A percentile compares a stretch with the other conserved stretches of the same genome.
These are phyloP conservation scores for Xylariaceae sp. DNA, from an alignment of 2,329 filamentous ascomycete species.

Conservation along the genomic window DNA sequence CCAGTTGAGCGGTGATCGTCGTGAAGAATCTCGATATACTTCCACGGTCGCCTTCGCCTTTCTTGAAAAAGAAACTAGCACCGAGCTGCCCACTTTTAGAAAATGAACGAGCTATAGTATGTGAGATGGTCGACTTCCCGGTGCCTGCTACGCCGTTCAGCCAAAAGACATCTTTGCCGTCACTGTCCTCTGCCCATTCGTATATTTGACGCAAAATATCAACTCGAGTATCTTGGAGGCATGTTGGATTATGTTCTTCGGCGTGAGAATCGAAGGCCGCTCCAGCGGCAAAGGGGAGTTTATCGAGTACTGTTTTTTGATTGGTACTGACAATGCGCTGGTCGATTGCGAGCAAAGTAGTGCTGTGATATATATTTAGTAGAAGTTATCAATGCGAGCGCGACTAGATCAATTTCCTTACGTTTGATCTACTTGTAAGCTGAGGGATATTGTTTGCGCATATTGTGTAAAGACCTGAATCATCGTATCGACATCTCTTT, in stretches of 20 bases:
- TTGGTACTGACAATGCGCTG: slow-evolving; percentile 29
- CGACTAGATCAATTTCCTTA: slow-evolving; percentile 22
- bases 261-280: slow-evolving; percentile 44
- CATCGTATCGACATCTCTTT: slow-evolving; percentile 42
- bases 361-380: background rate
- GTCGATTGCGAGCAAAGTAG: background rate
- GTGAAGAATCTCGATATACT: slow-evolving; percentile 1
- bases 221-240: slow-evolving; percentile 40
- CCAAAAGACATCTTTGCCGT: slow-evolving; percentile 42
- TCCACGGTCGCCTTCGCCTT: slow-evolving; percentile 9
- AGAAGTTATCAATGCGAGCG: background rate
- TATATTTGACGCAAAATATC: slow-evolving; percentile 41
- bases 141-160: slow-evolving; percentile 48
- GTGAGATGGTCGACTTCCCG: slow-evolving; percentile 49
- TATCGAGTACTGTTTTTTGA: slow-evolving; percentile 26
- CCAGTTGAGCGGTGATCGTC: slow-evolving; percentile 12
- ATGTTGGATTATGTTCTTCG: slow-evolving; percentile 41
- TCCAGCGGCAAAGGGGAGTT: slow-evolving; percentile 17
- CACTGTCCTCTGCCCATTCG: slow-evolving; percentile 36
- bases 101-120: slow-evolving; percentile 37
- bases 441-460: slow-evolving; percentile 36
- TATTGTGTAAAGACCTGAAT: slow-evolving; percentile 38
- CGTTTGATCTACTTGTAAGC: slow-evolving; percentile 44
- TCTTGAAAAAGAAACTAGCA: slow-evolving; percentile 52
- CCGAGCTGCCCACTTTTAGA: slow-evolving; percentile 17